Conservation (phyloP, 169 alveolate species). For the Cryptosporidium bovis region DNA sequence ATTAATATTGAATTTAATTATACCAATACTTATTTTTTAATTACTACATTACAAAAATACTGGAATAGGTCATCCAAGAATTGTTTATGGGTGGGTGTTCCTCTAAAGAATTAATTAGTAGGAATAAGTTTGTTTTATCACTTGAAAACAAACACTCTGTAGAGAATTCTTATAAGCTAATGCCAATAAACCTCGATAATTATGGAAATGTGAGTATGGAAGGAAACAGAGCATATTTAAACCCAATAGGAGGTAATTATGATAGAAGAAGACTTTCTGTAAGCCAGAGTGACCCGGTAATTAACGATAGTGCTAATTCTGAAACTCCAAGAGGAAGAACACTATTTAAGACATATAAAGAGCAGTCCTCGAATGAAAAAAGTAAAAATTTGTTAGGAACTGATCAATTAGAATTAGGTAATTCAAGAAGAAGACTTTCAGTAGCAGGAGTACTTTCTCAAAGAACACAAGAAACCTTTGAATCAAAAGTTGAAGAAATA, state of each 20-base stretch:
- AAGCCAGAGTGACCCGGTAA: slow-evolving; percentile 68
- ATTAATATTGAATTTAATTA: too few relatives aligned
- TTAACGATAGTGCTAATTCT: slow-evolving; percentile 12
- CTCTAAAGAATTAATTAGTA: slow-evolving; percentile 12
- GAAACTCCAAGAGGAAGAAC: slow-evolving; percentile 69
- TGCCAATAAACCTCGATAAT: not conserved
- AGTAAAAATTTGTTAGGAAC: not conserved
- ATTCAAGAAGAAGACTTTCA: slow-evolving; percentile 58
- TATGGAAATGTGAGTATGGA: slow-evolving; percentile 18
- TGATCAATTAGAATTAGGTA: slow-evolving; percentile 27
- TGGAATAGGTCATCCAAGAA: not conserved
- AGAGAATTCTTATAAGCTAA: not conserved
- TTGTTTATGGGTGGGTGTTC: slow-evolving; percentile 74
- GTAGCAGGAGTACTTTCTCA: slow-evolving; percentile 67
- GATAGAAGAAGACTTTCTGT: slow-evolving; percentile 72
- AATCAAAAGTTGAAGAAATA: slow-evolving; percentile 64
- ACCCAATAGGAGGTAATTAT: not conserved
- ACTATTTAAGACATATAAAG: slow-evolving; percentile 41
- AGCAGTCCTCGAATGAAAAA: not conserved
- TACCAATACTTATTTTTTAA: too few relatives aligned
- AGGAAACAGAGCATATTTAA: slow-evolving; percentile 21
- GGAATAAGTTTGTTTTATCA: slow-evolving; percentile 39
- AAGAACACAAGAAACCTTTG: slow-evolving; percentile 61
- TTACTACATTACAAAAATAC: too few relatives aligned
- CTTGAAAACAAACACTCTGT: slow-evolving; percentile 11